Evolutionary conservation across 805 yeast genomes (phyloP), one percentile per base, ranked within the genome.

Genomic region (Pichia ethanolica): DNA sequence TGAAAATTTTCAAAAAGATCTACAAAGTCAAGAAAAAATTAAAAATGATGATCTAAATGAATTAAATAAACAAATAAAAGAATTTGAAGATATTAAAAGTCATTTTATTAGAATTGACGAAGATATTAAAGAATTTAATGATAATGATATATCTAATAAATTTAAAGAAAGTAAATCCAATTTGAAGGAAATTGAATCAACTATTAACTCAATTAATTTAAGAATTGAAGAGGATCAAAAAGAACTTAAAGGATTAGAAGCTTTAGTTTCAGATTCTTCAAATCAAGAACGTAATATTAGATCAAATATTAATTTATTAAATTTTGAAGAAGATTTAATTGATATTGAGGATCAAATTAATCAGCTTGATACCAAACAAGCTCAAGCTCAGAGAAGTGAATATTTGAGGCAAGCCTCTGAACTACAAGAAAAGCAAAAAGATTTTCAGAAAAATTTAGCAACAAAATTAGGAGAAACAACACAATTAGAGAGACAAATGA

Each of bases 401-500:
- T 89, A 84, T 60, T 83, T 86, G 56, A 66, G 71, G 10, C 75
- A 78, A 50, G 75, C 89, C 3, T 64, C 67, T 40, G 57, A 62
- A n/a, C 66, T 89, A 35, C 68, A 79, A 48, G 68, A 70, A 13
- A 61, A 68, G 37, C 78, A 81, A 47, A 73, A 86, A 13, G 66
- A 66, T 5, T 63, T 86, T 39, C 84, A 81, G 52, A 74, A 89
- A 1, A 63, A 65, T 46, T 81, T 86, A 57, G 86, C 95, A 4
- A 82, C 89, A 11, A 85, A 83, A 56, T 65, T 80, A 26, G 99
- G 99, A 25, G 98, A 91, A 64, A 76, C 87, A 39, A 82, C 81
- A 52, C 97, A 91, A 60, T 72, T 93, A 53, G 79, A 81, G 44
- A 88, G 81, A 55, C 96, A 89, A 59, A 73, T 84, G 5, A 66